phyloP scores from a whole-genome alignment of 2,329 filamentous ascomycete genomes.

The Trichophyton equinum region DNA sequence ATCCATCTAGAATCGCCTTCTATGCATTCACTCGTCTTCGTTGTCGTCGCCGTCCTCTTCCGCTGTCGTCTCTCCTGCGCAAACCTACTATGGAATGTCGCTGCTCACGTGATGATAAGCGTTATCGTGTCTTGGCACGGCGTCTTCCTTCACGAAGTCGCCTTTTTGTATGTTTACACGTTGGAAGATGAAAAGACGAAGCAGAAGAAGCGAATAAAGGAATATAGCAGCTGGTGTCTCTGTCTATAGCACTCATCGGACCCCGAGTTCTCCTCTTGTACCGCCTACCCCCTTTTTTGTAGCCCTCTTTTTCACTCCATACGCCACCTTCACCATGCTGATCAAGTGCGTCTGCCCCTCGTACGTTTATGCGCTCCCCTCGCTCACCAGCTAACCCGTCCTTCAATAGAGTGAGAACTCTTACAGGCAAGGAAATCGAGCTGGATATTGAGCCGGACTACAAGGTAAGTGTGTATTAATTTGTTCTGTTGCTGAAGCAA shows the following conservation, averaged over 20 bases:
- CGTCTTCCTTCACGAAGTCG: not conserved
- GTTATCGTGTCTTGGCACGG: not conserved
- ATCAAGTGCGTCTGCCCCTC: conserved; percentile 34
- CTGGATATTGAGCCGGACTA: conserved; percentile 90
- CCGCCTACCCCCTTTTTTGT: not conserved
- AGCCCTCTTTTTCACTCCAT: not conserved
- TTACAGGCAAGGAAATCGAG: conserved; percentile 98
- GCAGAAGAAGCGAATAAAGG: not conserved
- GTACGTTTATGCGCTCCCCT: not conserved
- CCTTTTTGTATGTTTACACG: not conserved
- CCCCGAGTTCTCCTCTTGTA: not conserved
- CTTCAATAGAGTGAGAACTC: conserved; percentile 68
- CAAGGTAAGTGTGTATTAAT: conserved; percentile 48
- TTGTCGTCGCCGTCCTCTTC: not conserved
- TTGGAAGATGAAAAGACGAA: not conserved
- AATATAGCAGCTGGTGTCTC: not conserved
- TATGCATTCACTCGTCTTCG: not conserved
- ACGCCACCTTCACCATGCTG: conserved; percentile 30
- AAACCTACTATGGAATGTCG: not conserved
- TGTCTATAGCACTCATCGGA: not conserved
- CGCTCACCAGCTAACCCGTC: conserved; percentile 1
- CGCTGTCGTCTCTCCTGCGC: not conserved
- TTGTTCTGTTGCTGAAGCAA: not conserved
- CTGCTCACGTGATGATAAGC: not conserved
- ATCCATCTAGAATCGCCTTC: too few species aligned